A percentile compares a stretch with the other conserved stretches of the same genome.
Evolutionary conservation across 345 rosid species (phyloP).

Genomic region (Murraya koenigii): DNA sequence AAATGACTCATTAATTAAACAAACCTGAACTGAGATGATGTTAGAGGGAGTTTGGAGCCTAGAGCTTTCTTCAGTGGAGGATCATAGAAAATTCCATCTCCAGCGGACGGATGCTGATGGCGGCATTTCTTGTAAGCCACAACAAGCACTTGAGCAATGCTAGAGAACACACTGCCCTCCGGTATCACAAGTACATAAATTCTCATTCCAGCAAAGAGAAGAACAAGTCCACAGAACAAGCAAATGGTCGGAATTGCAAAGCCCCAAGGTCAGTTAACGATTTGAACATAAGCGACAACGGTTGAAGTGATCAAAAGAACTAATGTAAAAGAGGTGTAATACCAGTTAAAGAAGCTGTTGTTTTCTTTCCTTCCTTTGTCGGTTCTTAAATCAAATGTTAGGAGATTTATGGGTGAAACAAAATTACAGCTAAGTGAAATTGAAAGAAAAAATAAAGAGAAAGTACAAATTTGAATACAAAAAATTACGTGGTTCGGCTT

Average conservation of each 20-base stretch:
- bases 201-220: constrained; percentile 35
- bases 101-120: constrained; percentile 24
- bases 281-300: constrained; percentile 39
- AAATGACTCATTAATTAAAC: too few relatives aligned
- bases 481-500: too few relatives aligned
- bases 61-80: constrained; percentile 36
- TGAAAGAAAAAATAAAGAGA: too few relatives aligned
- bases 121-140: constrained; percentile 36
- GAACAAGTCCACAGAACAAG: constrained; percentile 24
- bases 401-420: too few relatives aligned
- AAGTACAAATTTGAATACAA: too few relatives aligned
- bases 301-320: constrained; percentile 47
- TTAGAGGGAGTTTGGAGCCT: constrained; percentile 39
- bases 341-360: constrained; percentile 74
- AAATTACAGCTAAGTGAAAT: too few relatives aligned
- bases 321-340: constrained; percentile 41
- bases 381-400: constrained; percentile 55
- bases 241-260: constrained; percentile 21
- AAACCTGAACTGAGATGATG: constrained; percentile 8
- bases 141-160: constrained; percentile 29
- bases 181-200: constrained; percentile 36
- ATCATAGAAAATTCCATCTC: constrained; percentile 24
- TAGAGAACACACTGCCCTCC: constrained; percentile 36
- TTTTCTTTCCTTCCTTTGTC: constrained; percentile 67
- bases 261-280: constrained; percentile 32